Evolutionary conservation across 305 asterid genomes (phyloP), one percentile per base, ranked within the genome.

Genomic region (Solanum hybrid): DNA sequence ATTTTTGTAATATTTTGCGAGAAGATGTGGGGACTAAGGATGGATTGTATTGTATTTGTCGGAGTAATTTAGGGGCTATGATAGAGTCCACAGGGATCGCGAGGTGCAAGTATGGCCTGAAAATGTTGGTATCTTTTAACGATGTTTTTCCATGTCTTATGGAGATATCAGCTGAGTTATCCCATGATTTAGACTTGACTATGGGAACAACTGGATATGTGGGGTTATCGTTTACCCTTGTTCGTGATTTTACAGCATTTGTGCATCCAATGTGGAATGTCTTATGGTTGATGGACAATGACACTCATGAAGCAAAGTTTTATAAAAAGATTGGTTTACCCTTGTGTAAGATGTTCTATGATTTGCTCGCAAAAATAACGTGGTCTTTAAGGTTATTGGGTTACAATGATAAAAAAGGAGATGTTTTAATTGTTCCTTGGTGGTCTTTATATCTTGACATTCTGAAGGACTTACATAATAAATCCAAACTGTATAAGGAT

Each of bases 61-160:
- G 97, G 83, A 93, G 94, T 92, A 93, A 91, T 91, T 93, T 96
- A 93, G 98, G 94, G 68, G 29, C 91, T 7, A 92, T 96, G 91
- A 75, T 92, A 65, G 93, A 91, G 84, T 41, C 51, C 87, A 22
- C 65, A 38, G 93, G 90, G 17, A 37, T 11, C 12, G 32, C 32
- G 6, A 79, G 12, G 12, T 79, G 61, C 20, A 79, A 37, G 22
- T 31, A 27, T 36, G 86, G 24, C 13, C 1, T 6, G 1, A n/a
- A 79, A 9, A 79, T n/a, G 2, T 38, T 81, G n/a, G 3, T 81
- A 37, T 15, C 7, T 2, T 38, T 81, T 33, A 27, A 7, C 10
- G 68, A 92, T n/a, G 79, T 95, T 87, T 92, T 93, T 61, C 94
- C 93, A 2, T 95, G 94, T 90, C 91, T 95, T 83, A 83, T 85